phyloP scores from a whole-genome alignment of 176 grass and related monocot genomes.

The Lolium rigidum region DNA sequence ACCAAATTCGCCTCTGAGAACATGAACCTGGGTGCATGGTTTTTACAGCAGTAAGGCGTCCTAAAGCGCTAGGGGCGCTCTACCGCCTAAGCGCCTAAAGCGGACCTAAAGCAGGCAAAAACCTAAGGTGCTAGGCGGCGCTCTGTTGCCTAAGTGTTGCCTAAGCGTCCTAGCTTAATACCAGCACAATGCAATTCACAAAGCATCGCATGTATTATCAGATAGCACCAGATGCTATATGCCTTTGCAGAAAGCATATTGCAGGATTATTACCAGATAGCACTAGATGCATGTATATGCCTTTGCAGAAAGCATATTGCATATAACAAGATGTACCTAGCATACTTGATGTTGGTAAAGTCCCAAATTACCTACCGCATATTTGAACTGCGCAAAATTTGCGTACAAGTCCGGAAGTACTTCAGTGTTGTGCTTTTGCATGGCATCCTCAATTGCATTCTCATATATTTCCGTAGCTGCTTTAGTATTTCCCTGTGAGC shows the following conservation, averaged over 20 bases:
- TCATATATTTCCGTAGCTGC: constrained; percentile 83
- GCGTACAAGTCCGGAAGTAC: constrained; percentile 69
- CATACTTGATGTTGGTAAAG: constrained; percentile 26
- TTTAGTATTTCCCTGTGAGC: constrained; percentile 75
- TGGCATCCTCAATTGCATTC: constrained; percentile 76
- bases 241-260: no score
- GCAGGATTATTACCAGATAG: constrained; percentile 14
- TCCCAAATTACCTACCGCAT: constrained; percentile 58
- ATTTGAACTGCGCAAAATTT: constrained; percentile 86
- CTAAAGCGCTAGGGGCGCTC: no score
- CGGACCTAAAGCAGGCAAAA: no score
- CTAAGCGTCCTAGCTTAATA: constrained; percentile 11
- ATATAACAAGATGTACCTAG: constrained; percentile 28
- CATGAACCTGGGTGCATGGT: background rate
- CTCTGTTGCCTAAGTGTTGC: no score
- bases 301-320: constrained; percentile 19
- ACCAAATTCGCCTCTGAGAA: background rate
- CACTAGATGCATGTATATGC: constrained; percentile 21
- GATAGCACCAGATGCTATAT: no score
- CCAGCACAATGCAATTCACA: background rate
- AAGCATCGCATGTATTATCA: background rate
- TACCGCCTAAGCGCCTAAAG: no score
- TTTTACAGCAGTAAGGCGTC: no score
- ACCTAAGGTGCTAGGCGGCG: no score
- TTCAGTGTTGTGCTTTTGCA: constrained; percentile 63